Evolutionary conservation across 176 grass and related monocot species (phyloP), one percentile per base, ranked within the genome.

Genomic region (Bolboschoenus planiculmis): DNA sequence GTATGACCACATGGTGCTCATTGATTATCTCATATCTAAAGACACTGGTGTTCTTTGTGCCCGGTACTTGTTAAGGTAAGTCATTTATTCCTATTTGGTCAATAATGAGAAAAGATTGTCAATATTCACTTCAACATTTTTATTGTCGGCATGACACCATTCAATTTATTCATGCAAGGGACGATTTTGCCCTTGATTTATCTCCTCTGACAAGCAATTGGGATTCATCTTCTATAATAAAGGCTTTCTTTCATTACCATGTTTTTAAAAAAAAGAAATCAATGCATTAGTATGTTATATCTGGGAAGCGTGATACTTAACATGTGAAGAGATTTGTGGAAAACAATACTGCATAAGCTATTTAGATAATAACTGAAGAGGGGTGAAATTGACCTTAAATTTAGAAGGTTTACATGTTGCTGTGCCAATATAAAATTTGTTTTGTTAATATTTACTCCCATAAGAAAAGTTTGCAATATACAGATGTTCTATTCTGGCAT

Each of bases 21-120:
- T 95, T 84, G 95, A 98, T 86, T 98, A 95, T 82, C 92, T 98
- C 60, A 93, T 94, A 86, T 95, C 95, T 79, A 93, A 95, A 82
- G 90, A 95, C 85, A 88, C 87, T 55, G 88, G 95, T 63, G 84
- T 94, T 60, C 81, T 85, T 84, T 98, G 86, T 91, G 92, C 83
- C 48, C 89, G 84, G 46, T 98, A 98, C 89, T 77, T 98, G 40
- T 88, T 98, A 90, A 92, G 95, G 95, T 87, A 81, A 56, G 72
- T 88, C 68, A 83, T 60, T 81, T 53, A 21, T 71, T 81, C 66
- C 34, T 27, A 80, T 81, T 23, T 10, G 13, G 37, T 86, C 31
- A 56, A 9, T 20, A 53, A 18, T 84, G 20, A 81, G 8, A 44
- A 61, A 40, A 40, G 30, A 59, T n/a, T n/a, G n/a, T n/a, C n/a